These are phyloP conservation scores for Pterocarpus macrocarpus DNA, from an alignment of 306 rosid genomes.

Conservation along the genomic window DNA sequence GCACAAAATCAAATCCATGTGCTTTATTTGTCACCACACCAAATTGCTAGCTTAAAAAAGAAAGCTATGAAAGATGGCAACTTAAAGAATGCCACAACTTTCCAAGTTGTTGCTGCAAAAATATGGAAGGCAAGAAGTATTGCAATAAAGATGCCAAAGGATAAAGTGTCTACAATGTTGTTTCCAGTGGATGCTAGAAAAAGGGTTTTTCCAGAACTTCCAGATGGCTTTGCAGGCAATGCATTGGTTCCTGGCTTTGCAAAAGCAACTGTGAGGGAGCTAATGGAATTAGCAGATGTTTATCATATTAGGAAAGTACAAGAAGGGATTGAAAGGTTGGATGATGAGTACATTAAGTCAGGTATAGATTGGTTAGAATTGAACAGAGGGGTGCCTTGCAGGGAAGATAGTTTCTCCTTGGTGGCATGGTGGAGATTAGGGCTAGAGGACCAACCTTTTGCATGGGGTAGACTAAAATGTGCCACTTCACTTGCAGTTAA, in stretches of 20 bases:
- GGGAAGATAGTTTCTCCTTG: slow-evolving; percentile 63
- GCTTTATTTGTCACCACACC: slow-evolving; percentile 49
- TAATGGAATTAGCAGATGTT: slow-evolving; percentile 48
- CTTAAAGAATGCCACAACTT: slow-evolving; percentile 48
- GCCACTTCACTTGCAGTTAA: slow-evolving; percentile 55
- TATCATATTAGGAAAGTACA: slow-evolving; percentile 53
- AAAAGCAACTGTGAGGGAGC: slow-evolving; percentile 56
- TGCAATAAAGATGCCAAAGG: slow-evolving; percentile 47
- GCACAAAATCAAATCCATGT: slow-evolving; percentile 36
- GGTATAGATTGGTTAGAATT: slow-evolving; percentile 71
- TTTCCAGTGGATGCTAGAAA: slow-evolving; percentile 63
- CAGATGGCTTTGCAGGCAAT: slow-evolving; percentile 60
- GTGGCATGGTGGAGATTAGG: slow-evolving; percentile 70
- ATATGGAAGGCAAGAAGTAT: slow-evolving; percentile 67
- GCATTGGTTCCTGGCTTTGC: slow-evolving; percentile 71
- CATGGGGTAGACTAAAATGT: slow-evolving; percentile 58
- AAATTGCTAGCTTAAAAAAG: slow-evolving; percentile 47
- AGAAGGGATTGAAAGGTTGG: slow-evolving; percentile 65
- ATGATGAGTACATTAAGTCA: slow-evolving; percentile 65
- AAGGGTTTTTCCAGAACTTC: slow-evolving; percentile 53
- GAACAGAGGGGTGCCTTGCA: slow-evolving; percentile 63
- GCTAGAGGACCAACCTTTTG: slow-evolving; percentile 56
- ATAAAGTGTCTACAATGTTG: slow-evolving; percentile 49
- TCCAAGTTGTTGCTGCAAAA: slow-evolving; percentile 61
- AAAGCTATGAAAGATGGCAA: slow-evolving; percentile 32